A percentile compares a stretch with the other conserved stretches of the same genome.
Conservation (phyloP, 371 early-diverging fungal genomes). For the Catenaria anguillulae region DNA sequence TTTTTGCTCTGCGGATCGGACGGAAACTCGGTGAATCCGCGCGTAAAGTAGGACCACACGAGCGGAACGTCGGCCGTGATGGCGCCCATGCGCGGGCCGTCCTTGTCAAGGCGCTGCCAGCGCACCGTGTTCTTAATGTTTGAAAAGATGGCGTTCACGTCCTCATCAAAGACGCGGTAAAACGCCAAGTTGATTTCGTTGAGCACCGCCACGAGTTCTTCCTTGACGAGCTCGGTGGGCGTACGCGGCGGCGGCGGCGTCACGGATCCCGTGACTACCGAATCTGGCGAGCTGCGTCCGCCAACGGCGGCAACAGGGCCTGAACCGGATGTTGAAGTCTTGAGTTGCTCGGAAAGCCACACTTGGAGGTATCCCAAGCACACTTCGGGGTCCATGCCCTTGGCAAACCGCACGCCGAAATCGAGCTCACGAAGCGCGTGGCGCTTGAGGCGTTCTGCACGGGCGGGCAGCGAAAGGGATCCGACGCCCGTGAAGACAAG, state of each 20-base stretch:
- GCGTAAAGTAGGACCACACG: slow-evolving; percentile 84
- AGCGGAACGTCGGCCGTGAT: slow-evolving; percentile 42
- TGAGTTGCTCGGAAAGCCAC: neutral
- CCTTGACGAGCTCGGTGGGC: neutral
- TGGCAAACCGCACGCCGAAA: neutral
- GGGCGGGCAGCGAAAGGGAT: neutral
- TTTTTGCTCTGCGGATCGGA: neutral
- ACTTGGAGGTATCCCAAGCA: neutral
- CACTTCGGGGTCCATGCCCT: neutral
- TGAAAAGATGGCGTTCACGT: slow-evolving; percentile 47
- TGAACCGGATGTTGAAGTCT: too few relatives aligned
- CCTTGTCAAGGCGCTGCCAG: slow-evolving; percentile 65
- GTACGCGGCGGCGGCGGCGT: too few relatives aligned
- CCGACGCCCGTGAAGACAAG: neutral
- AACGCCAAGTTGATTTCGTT: slow-evolving; percentile 68
- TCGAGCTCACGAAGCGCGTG: neutral
- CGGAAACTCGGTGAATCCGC: slow-evolving; percentile 20
- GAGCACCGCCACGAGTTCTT: slow-evolving; percentile 29
- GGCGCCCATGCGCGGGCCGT: slow-evolving; percentile 41
- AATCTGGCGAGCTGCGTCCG: too few relatives aligned
- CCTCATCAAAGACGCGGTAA: slow-evolving; percentile 71
- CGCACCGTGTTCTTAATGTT: slow-evolving; percentile 62
- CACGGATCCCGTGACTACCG: too few relatives aligned
- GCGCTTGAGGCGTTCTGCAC: neutral
- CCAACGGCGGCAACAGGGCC: too few relatives aligned